Evolutionary conservation across 805 yeast genomes (phyloP).

Genomic region (Nakazawaea wickerhamii): DNA sequence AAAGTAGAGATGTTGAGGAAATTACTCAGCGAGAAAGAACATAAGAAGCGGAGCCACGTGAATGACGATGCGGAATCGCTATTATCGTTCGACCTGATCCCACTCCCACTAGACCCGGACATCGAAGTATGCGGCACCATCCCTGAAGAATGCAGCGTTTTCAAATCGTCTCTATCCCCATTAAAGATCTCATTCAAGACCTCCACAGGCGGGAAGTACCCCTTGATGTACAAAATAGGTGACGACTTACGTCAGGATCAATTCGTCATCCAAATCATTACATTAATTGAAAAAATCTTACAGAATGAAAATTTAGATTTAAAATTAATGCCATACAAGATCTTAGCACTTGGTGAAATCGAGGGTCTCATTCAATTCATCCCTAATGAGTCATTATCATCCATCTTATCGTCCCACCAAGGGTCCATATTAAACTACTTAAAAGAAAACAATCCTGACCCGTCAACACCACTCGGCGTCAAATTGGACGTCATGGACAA

Average conservation of each 20-base stretch:
- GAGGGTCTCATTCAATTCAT: conserved; percentile 94
- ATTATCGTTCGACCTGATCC: conserved; percentile 45
- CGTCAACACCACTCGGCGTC: conserved; percentile 39
- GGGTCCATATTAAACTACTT: conserved; percentile 70
- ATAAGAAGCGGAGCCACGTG: conserved; percentile 3
- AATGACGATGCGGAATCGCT: conserved; percentile 21
- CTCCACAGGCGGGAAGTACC: conserved; percentile 43
- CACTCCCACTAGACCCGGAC: conserved; percentile 81
- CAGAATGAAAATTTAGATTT: conserved; percentile 88
- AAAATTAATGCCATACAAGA: conserved; percentile 81
- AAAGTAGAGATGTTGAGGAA: conserved; percentile 66
- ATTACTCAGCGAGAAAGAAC: conserved; percentile 45
- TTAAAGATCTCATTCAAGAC: conserved; percentile 76
- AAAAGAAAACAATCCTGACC: conserved; percentile 58
- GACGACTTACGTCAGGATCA: conserved; percentile 97
- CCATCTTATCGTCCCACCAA: conserved; percentile 66
- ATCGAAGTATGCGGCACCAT: conserved; percentile 67
- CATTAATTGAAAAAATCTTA: conserved; percentile 82
- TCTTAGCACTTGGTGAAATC: conserved; percentile 81
- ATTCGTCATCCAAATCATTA: conserved; percentile 87
- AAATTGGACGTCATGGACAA: conserved; percentile 78
- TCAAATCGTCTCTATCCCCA: conserved; percentile 89
- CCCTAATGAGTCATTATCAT: conserved; percentile 86
- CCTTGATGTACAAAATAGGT: conserved; percentile 91
- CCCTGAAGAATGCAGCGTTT: conserved; percentile 78